Base-by-base conservation (phyloP, 192 early-diverging fungal species). In the Dissophora ornata region DNA sequence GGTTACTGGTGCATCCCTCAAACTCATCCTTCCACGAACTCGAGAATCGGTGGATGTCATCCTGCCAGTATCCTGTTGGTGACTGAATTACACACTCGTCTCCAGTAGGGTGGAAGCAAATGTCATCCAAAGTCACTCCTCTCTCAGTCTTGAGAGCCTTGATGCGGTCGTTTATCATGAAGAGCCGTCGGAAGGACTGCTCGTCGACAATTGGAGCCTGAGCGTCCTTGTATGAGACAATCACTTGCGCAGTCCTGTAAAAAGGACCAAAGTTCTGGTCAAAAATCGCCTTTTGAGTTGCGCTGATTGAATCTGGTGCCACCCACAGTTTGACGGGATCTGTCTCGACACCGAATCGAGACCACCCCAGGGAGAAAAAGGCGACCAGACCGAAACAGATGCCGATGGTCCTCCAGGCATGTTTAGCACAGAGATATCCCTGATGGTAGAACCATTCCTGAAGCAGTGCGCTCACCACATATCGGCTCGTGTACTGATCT, bases 291-390 rank as follows among this genome's bases (percentile, higher is more conserved):
- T 90, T 90, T 41, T 84, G 82, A 2, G 78, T 48, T 2, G 84
- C 79, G 7, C 83, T 84, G n/a, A 67, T 64, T 3, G 87, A 87
- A 10, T 79, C 79, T 18, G 89, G 86, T 2, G 87, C 78, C 0
- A 90, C 89, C 89, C 89, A 90, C 0, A 90, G 71, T 29, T 83
- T 81, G 41, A 87, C 82, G 5, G 88, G 88, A 53, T 86, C 79
- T 11, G 80, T 82, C 50, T 88, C 87, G 1, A 90, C 62, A 3
- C 77, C 60, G 48, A 90, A 90, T 3, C 57, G 49, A 0, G 79
- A 69, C 84, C 88, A 90, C 18, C 88, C 88, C 7, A 81, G 38
- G n/a, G 87, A 86, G 12, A 81, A 84, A n/a, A 85, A 41, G 24
- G 61, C 74, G 4, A 90, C 84, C 11, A 83, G 50, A 2, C 81